These are phyloP conservation scores for Helotiales sp. DNA, from an alignment of 2,329 filamentous ascomycete species.

Conservation along the genomic window DNA sequence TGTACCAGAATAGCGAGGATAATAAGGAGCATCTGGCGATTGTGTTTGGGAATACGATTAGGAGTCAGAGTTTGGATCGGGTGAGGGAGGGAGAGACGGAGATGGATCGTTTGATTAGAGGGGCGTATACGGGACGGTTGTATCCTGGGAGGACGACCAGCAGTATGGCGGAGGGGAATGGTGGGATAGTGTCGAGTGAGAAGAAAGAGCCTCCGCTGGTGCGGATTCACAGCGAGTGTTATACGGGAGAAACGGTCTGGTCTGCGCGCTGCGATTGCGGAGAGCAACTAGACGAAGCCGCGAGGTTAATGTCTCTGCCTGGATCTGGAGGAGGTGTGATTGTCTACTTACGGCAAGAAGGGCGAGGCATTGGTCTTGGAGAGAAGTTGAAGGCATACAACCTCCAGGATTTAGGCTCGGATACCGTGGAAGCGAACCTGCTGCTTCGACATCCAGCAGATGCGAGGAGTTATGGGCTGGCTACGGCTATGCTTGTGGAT, in stretches of 20 bases:
- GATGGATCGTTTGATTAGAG: constrained; percentile 89
- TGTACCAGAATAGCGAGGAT: constrained; percentile 92
- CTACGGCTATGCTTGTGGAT: constrained; percentile 91
- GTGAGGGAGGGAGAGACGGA: constrained; percentile 79
- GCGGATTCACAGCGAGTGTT: constrained; percentile 96
- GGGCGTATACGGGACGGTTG: constrained; percentile 87
- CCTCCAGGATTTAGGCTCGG: constrained; percentile 92
- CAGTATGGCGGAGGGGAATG: constrained; percentile 8
- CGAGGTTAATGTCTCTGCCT: constrained; percentile 84
- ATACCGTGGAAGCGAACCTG: constrained; percentile 96
- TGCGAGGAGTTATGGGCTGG: constrained; percentile 92
- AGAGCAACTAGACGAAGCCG: constrained; percentile 96
- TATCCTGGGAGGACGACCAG: constrained; percentile 77
- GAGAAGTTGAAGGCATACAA: constrained; percentile 99
- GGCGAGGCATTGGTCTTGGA: constrained; percentile 89
- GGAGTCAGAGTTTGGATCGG: constrained; percentile 73
- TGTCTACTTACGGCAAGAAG: constrained; percentile 94
- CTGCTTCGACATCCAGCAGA: constrained; percentile 91
- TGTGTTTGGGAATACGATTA: constrained; percentile 88
- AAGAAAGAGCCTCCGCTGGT: constrained; percentile 66
- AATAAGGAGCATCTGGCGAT: constrained; percentile 97
- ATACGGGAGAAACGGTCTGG: constrained; percentile 98
- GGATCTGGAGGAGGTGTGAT: constrained; percentile 80
- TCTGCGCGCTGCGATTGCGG: constrained; percentile 97
- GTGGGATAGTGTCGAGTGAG: background rate